Percentiles rank a stretch among this genome's conserved stretches.
Evolutionary conservation across 176 grass and related monocot genomes (phyloP).

Genomic region (Panicum miliaceum): DNA sequence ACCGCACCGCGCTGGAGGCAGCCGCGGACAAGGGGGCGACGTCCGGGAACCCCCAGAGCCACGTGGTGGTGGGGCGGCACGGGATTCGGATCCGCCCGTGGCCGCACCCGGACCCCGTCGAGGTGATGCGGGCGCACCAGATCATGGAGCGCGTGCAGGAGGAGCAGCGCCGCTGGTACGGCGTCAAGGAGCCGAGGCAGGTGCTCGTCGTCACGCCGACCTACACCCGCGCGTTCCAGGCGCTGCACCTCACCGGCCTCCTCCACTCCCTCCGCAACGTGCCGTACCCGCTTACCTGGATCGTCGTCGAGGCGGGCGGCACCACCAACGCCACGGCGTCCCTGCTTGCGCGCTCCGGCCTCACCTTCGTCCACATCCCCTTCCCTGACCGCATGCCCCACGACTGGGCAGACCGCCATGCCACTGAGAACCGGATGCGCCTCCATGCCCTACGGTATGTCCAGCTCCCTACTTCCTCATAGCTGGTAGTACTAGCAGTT

Average conservation of each 20-base stretch:
- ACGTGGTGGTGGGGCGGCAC: constrained; percentile 83
- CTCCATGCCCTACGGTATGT: constrained; percentile 73
- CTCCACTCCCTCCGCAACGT: constrained; percentile 79
- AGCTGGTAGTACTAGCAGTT: not conserved
- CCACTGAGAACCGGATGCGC: constrained; percentile 81
- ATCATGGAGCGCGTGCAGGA: constrained; percentile 90
- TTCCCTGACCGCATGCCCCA: constrained; percentile 77
- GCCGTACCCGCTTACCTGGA: constrained; percentile 84
- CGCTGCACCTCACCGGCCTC: constrained; percentile 85
- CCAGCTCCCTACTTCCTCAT: constrained; percentile 12
- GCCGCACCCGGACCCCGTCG: constrained; percentile 89
- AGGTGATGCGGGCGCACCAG: constrained; percentile 81
- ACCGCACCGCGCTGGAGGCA: constrained; percentile 37
- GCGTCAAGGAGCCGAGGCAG: constrained; percentile 66
- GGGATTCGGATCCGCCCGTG: constrained; percentile 92
- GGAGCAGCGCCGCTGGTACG: constrained; percentile 86
- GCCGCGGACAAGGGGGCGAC: not conserved
- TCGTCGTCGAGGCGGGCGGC: constrained; percentile 89
- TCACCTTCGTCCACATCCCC: constrained; percentile 78
- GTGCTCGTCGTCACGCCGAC: constrained; percentile 77
- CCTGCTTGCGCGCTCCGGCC: constrained; percentile 56
- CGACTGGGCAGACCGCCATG: constrained; percentile 74
- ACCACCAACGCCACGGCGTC: constrained; percentile 72
- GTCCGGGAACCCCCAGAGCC: constrained; percentile 57
- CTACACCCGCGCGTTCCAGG: constrained; percentile 82